Evolutionary conservation across 495 filamentous ascomycete species (phyloP).

Genomic region (Xanthoparmelia taractica): DNA sequence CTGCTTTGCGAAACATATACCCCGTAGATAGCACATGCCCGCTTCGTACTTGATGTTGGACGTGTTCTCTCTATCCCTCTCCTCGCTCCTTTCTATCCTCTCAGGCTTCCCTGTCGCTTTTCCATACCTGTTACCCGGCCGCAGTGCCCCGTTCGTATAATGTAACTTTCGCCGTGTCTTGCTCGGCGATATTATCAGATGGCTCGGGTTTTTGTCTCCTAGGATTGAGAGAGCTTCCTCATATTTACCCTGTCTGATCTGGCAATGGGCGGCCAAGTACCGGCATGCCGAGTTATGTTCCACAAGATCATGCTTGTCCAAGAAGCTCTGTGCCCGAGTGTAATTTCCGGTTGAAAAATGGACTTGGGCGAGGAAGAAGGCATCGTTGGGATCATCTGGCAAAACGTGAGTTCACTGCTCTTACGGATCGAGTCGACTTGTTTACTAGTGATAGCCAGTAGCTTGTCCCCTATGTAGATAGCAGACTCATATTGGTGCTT

Average conservation of each 20-base stretch:
- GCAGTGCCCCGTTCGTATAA: slow-evolving; percentile 43
- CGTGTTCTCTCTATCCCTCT: slow-evolving; percentile 57
- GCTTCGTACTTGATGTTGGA: slow-evolving; percentile 82
- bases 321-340: slow-evolving; percentile 74
- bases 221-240: slow-evolving; percentile 82
- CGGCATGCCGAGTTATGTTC: slow-evolving; percentile 73
- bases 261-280: slow-evolving; percentile 87
- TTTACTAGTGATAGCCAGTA: slow-evolving; percentile 85
- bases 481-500: slow-evolving; percentile 93
- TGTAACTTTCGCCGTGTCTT: slow-evolving; percentile 56
- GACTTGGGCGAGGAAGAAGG: slow-evolving; percentile 88
- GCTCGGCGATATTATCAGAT: slow-evolving; percentile 62
- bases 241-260: slow-evolving; percentile 81
- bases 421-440: slow-evolving; percentile 11
- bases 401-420: slow-evolving; percentile 11
- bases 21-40: slow-evolving; percentile 92
- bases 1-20: slow-evolving; percentile 91
- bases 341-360: slow-evolving; percentile 94
- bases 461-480: slow-evolving; percentile 94
- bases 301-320: slow-evolving; percentile 78
- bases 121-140: slow-evolving; percentile 29
- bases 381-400: slow-evolving; percentile 78
- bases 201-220: slow-evolving; percentile 83
- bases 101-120: slow-evolving; percentile 40
- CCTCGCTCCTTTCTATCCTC: slow-evolving; percentile 52